Conservation (phyloP, 352 stramenopile species). For the Hyaloperonospora arabidopsidis region DNA sequence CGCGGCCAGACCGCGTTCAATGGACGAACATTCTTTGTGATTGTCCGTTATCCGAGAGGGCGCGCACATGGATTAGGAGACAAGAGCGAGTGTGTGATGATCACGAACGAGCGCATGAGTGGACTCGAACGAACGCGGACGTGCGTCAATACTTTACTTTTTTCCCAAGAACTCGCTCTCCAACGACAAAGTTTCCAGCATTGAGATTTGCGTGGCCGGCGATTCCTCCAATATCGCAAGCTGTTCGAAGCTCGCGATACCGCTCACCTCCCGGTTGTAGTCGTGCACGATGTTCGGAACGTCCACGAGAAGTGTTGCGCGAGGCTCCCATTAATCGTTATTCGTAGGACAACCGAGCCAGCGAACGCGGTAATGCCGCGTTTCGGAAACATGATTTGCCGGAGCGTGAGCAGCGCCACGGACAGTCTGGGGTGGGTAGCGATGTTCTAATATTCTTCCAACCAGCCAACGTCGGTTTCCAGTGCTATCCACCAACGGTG, state of each 20-base stretch:
- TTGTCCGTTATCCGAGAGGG: too few species aligned
- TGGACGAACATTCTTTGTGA: too few species aligned
- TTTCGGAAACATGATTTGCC: background rate
- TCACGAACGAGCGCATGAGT: too few species aligned
- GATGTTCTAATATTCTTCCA: background rate
- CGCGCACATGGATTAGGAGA: too few species aligned
- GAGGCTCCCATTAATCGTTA: background rate
- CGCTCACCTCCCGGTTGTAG: background rate
- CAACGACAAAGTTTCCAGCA: too few species aligned
- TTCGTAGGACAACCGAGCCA: background rate
- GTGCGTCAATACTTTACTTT: background rate
- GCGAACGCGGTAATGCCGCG: background rate
- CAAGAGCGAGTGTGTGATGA: too few species aligned
- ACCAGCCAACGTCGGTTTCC: too few species aligned
- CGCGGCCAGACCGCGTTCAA: too few species aligned
- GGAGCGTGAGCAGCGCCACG: background rate
- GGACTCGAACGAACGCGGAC: background rate
- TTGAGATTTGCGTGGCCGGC: background rate
- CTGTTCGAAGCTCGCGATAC: background rate
- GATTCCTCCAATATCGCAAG: background rate
- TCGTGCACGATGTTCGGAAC: background rate
- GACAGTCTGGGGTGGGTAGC: background rate
- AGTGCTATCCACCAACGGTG: too few species aligned
- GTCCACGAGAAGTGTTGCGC: background rate
- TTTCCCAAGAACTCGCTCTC: background rate